Evolutionary conservation across 352 stramenopile species (phyloP).

Genomic region (Phytophthora citricola): DNA sequence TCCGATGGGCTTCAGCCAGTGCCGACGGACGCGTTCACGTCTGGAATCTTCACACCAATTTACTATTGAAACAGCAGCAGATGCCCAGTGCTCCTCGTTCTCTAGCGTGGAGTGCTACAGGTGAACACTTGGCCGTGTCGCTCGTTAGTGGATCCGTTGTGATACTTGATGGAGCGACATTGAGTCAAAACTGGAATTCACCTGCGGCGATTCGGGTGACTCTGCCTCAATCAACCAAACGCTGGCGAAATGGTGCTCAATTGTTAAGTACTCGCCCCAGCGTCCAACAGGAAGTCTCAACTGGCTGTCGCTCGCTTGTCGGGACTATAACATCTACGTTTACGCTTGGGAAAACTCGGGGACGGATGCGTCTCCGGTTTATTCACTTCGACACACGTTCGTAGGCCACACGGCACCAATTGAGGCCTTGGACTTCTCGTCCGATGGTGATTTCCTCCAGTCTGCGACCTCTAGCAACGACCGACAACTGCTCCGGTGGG

Average conservation of each 20-base stretch:
- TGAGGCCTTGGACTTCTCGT: conserved; percentile 71
- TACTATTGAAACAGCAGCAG: conserved; percentile 26
- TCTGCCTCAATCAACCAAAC: conserved; percentile 5
- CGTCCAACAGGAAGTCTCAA: conserved; percentile 9
- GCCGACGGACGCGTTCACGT: conserved; percentile 43
- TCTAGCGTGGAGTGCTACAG: conserved; percentile 50
- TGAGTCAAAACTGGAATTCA: conserved; percentile 28
- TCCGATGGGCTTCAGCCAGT: conserved; percentile 49
- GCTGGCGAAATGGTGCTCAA: conserved; percentile 58
- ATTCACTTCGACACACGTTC: conserved; percentile 63
- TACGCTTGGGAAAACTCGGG: conserved; percentile 43
- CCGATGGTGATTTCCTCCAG: conserved; percentile 66
- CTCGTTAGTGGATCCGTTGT: conserved; percentile 44
- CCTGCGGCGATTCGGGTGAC: conserved; percentile 23
- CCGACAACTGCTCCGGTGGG: conserved; percentile 77
- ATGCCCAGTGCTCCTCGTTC: conserved; percentile 28
- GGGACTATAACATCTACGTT: conserved; percentile 83
- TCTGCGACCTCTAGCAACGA: conserved; percentile 62
- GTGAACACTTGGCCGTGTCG: conserved; percentile 52
- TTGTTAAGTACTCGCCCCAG: conserved; percentile 55
- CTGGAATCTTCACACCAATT: conserved; percentile 51
- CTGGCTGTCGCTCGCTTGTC: conserved; percentile 57
- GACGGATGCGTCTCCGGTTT: conserved; percentile 24
- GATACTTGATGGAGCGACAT: conserved; percentile 45
- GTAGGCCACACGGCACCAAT: conserved; percentile 71